Evolutionary conservation across 805 yeast species (phyloP).

Genomic region (Teunomyces tritomae): DNA sequence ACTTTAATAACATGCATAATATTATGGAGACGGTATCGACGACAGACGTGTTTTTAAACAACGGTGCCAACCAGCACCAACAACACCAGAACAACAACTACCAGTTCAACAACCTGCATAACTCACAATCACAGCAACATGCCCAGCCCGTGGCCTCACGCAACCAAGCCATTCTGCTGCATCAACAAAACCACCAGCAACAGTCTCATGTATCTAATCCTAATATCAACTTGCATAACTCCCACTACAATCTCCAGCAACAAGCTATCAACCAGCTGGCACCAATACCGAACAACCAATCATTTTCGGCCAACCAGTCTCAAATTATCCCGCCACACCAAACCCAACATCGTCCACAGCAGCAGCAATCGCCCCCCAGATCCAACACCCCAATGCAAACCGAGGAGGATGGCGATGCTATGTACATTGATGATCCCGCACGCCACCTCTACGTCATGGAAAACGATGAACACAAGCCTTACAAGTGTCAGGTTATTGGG

Average conservation of each 20-base stretch:
- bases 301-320: conserved; percentile 4
- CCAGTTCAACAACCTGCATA: conserved; percentile 7
- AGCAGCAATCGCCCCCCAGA: conserved; percentile 9
- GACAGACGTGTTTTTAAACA: conserved; percentile 79
- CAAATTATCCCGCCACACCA: conserved; percentile 9
- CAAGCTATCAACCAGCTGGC: conserved; percentile 15
- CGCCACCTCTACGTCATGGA: conserved; percentile 91
- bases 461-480: conserved; percentile 89
- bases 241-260: conserved; percentile 21
- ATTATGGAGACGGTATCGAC: conserved; percentile 87
- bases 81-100: conserved; percentile 10
- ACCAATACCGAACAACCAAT: conserved; percentile 9
- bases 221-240: conserved; percentile 17
- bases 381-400: conserved; percentile 8
- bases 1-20: conserved; percentile 48
- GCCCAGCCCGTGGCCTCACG: conserved; percentile 9
- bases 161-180: conserved; percentile 9
- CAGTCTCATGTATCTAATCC: conserved; percentile 9
- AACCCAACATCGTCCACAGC: conserved; percentile 15
- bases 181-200: not conserved
- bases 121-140: conserved; percentile 14
- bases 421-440: conserved; percentile 96
- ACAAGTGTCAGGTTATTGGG: conserved; percentile 96
- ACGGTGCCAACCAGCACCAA: conserved; percentile 20
- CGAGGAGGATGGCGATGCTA: conserved; percentile 59